These are phyloP conservation scores for Penicillium soppii DNA, from an alignment of 495 filamentous ascomycete genomes.

Conservation along the genomic window DNA sequence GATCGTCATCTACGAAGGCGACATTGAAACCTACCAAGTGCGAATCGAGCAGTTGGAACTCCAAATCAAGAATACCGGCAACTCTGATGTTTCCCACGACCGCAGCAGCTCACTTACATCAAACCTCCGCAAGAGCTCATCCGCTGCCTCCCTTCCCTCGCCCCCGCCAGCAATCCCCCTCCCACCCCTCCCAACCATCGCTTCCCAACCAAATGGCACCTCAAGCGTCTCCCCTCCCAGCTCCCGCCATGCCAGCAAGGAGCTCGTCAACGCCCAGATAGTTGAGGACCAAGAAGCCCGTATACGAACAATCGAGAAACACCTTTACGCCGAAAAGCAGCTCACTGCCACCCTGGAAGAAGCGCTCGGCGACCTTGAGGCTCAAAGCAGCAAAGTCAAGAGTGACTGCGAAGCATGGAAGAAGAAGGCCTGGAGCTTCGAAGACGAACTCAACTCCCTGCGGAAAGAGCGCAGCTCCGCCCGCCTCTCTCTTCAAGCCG, in stretches of 20 bases:
- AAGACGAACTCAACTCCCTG: conserved; percentile 73
- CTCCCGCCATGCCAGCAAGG: conserved; percentile 76
- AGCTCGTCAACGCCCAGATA: conserved; percentile 64
- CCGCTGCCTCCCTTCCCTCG: conserved; percentile 80
- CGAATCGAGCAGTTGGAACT: conserved; percentile 54
- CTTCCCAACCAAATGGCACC: conserved; percentile 35
- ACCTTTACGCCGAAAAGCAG: conserved; percentile 93
- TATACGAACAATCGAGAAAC: conserved; percentile 94
- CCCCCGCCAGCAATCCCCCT: conserved; percentile 96
- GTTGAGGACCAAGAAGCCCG: conserved; percentile 90
- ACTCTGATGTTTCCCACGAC: conserved; percentile 45
- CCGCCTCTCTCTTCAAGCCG: conserved; percentile 83
- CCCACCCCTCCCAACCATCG: conserved; percentile 54
- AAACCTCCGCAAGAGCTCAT: conserved; percentile 82
- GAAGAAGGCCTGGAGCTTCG: conserved; percentile 73
- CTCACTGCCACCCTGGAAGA: conserved; percentile 93
- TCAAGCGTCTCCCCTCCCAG: conserved; percentile 45
- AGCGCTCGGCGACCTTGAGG: conserved; percentile 89
- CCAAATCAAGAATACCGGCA: conserved; percentile 46
- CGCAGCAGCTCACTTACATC: conserved; percentile 77
- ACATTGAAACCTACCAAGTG: conserved; percentile 51
- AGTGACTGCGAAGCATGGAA: conserved; percentile 85
- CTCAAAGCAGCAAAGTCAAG: conserved; percentile 81
- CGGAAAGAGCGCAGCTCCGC: conserved; percentile 66
- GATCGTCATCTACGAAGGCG: conserved; percentile 46